phyloP scores from a whole-genome alignment of 345 rosid genomes.

The Citrus glauca region DNA sequence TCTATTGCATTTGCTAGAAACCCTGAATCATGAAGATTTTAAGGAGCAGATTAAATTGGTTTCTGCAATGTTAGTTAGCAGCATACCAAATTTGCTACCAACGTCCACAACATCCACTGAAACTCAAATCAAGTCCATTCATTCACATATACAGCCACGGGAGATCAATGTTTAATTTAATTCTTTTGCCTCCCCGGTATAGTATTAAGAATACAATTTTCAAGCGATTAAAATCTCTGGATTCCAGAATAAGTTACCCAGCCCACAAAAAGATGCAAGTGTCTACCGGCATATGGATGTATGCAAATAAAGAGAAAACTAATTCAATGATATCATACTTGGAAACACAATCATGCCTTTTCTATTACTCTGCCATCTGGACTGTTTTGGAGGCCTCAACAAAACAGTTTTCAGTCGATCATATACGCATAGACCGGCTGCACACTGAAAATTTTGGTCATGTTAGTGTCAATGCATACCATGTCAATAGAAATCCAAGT shows the following conservation, averaged over 20 bases:
- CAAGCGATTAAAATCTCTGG: neutral
- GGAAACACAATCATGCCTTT: constrained; percentile 28
- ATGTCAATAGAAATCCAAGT: neutral
- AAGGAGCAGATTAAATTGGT: neutral
- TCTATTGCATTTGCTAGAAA: neutral
- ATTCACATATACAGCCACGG: neutral
- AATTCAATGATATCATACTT: constrained; percentile 39
- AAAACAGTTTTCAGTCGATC: constrained; percentile 57
- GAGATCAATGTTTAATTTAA: neutral
- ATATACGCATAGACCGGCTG: constrained; percentile 71
- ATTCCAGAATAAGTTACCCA: neutral
- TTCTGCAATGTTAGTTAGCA: neutral
- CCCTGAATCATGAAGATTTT: neutral
- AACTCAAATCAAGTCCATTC: neutral
- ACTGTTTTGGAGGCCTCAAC: constrained; percentile 45
- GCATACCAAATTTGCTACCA: neutral
- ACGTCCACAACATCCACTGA: neutral
- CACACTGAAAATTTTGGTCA: constrained; percentile 40
- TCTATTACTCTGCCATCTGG: constrained; percentile 45
- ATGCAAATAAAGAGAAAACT: neutral
- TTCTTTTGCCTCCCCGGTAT: neutral
- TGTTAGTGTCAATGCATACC: constrained; percentile 15
- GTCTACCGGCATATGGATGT: neutral
- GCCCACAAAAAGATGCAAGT: neutral
- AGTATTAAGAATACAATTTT: neutral